Evolutionary conservation across 2,329 filamentous ascomycete genomes (phyloP).

Genomic region (Fusarium lyarnte): DNA sequence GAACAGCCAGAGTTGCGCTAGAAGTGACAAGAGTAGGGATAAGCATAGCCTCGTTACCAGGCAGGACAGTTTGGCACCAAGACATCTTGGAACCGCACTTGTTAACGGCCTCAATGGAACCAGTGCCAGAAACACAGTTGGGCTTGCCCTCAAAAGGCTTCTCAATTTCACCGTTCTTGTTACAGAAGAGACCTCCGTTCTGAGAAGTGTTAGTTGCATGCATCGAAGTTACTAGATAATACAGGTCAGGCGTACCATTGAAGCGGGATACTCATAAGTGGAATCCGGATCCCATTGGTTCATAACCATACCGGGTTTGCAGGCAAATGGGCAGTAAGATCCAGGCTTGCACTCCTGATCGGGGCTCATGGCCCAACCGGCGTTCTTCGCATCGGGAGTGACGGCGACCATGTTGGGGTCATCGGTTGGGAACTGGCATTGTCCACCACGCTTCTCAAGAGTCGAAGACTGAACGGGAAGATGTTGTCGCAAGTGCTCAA

Average conservation of each 20-base stretch:
- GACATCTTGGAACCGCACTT: constrained; percentile 70
- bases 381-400: constrained; percentile 71
- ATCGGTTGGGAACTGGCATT: constrained; percentile 71
- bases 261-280: constrained; percentile 73
- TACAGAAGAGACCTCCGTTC: constrained; percentile 80
- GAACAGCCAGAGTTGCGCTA: constrained; percentile 72
- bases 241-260: constrained; percentile 66
- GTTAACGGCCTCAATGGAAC: constrained; percentile 72
- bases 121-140: constrained; percentile 76
- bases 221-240: background rate
- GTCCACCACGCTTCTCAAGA: constrained; percentile 62
- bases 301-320: constrained; percentile 78
- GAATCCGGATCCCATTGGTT: constrained; percentile 80
- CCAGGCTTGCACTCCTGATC: constrained; percentile 74
- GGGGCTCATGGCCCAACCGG: constrained; percentile 82
- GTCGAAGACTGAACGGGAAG: constrained; percentile 33
- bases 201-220: constrained; percentile 45
- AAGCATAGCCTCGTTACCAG: constrained; percentile 83
- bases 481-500: constrained; percentile 51
- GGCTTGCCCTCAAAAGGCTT: constrained; percentile 75
- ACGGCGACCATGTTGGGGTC: constrained; percentile 74
- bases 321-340: constrained; percentile 80
- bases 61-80: constrained; percentile 82
- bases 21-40: constrained; percentile 76
- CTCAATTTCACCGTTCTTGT: constrained; percentile 69